Evolutionary conservation across 1,139 yeast species (phyloP), one percentile per base, ranked within the genome.

Genomic region (Geotrichum citri-aurantii): DNA sequence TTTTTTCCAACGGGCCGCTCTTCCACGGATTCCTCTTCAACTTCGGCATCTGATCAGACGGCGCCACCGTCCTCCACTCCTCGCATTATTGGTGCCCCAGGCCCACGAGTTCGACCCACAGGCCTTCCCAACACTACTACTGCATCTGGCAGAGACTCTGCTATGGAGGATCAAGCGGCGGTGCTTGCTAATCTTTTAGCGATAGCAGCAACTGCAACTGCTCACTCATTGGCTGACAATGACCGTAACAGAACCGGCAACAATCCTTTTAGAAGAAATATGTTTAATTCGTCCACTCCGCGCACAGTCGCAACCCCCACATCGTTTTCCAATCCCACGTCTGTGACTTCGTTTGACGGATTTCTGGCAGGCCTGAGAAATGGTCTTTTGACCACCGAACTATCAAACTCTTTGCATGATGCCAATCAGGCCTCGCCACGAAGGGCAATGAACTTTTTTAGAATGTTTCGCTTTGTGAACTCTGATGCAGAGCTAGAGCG

Each of bases 401-500:
- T 78, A 14, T 51, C 69, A 57, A 59, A 59, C 47, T 60, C 63
- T 21, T 44, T 59, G 48, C 62, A 60, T 24, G 53, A 57, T 46
- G 63, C 60, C 14, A 56, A 59, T 47, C 56, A 52, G 29, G 59
- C 59, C n/a, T 46, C 56, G 26, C 57, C 62, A 19, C 59, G 64
- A 33, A 54, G 66, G 10, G 61, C 65, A 1, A 64, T 77, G 64
- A 75, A 77, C 56, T 81, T 81, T 61, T 81, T 81, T 67, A 72
- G 86, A 53, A 81, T 84, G 62, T 82, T 82, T 65, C 67, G 85
- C 56, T 81, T 82, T 46, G 44, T 50, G 26, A 50, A 37, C 19
- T 37, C 44, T 4, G 44, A 37, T 37, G 44, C 44, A 14, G 44
- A 37, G 7, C 44, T 37, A 3, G 44, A 37, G 17, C 44, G 8